Evolutionary conservation across 306 rosid genomes (phyloP).

Genomic region (Benincasa hispida): DNA sequence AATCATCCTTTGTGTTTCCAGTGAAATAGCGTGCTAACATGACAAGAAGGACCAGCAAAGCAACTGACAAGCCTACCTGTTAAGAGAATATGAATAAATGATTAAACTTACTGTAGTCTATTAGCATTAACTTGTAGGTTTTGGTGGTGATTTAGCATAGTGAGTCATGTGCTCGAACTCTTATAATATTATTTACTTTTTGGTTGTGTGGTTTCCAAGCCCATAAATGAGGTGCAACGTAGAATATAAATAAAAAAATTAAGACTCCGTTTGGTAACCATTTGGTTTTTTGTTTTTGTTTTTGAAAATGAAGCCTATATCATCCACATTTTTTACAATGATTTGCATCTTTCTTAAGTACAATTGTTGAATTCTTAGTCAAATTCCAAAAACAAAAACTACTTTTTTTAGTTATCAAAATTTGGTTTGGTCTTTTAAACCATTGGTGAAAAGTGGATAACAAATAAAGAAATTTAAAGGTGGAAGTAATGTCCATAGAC

Average conservation of each 20-base stretch:
- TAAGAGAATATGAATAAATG: not conserved
- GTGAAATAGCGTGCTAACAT: slow-evolving; percentile 70
- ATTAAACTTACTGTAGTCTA: not conserved
- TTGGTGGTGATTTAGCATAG: not conserved
- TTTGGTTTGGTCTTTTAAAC: no score
- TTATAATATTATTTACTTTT: not conserved
- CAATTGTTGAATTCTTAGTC: no score
- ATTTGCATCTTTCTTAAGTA: no score
- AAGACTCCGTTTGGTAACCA: no score
- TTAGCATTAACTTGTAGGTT: not conserved
- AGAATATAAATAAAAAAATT: not conserved
- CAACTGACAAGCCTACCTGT: slow-evolving; percentile 61
- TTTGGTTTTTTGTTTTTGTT: no score
- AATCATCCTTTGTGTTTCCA: slow-evolving; percentile 37
- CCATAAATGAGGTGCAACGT: not conserved
- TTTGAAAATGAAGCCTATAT: no score
- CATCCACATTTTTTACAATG: no score
- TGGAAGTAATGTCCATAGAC: no score
- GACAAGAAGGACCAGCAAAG: slow-evolving; percentile 58
- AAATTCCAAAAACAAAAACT: no score
- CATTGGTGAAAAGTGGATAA: no score
- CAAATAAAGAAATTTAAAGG: no score
- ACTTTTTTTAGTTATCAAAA: no score
- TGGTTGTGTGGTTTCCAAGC: not conserved
- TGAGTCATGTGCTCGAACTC: not conserved